These are phyloP conservation scores for Dioscorea zingiberensis DNA, from an alignment of 106 monocot species.

Conservation along the genomic window DNA sequence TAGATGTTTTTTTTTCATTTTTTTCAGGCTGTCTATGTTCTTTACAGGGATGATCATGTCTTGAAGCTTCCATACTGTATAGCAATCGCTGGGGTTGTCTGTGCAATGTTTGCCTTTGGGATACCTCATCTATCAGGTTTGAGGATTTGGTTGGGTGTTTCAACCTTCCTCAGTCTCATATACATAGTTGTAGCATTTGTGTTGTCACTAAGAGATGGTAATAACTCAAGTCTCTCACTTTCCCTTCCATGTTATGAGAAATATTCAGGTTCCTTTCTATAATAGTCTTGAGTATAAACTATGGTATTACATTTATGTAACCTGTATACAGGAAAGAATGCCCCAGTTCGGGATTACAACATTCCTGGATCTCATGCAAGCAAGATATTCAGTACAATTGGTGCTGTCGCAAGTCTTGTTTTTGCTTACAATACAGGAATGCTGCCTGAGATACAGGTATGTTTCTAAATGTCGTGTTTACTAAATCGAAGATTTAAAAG, in stretches of 20 bases:
- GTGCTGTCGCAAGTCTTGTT: constrained; percentile 74
- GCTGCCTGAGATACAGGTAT: constrained; percentile 98
- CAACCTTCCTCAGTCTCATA: constrained; percentile 78
- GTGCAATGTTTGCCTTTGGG: constrained; percentile 93
- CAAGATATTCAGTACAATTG: constrained; percentile 67
- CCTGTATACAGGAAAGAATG: constrained; percentile 34
- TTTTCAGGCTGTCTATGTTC: constrained; percentile 81
- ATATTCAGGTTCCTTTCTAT: not conserved
- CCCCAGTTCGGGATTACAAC: constrained; percentile 53
- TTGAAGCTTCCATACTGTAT: constrained; percentile 97
- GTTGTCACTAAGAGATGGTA: constrained; percentile 86
- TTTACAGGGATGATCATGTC: constrained; percentile 61
- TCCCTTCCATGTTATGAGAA: not conserved
- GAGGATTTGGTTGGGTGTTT: constrained; percentile 87
- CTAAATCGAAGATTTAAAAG: no score
- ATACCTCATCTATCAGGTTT: constrained; percentile 93
- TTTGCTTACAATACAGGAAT: constrained; percentile 96
- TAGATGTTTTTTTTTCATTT: not conserved
- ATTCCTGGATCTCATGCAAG: constrained; percentile 37
- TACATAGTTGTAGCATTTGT: constrained; percentile 68
- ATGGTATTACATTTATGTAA: not conserved
- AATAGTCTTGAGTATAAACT: not conserved
- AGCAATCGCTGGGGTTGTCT: constrained; percentile 73
- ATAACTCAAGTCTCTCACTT: not conserved
- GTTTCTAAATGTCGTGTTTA: not conserved